These are phyloP conservation scores for Alternaria infectoria DNA, from an alignment of 2,329 filamentous ascomycete genomes.

Conservation along the genomic window DNA sequence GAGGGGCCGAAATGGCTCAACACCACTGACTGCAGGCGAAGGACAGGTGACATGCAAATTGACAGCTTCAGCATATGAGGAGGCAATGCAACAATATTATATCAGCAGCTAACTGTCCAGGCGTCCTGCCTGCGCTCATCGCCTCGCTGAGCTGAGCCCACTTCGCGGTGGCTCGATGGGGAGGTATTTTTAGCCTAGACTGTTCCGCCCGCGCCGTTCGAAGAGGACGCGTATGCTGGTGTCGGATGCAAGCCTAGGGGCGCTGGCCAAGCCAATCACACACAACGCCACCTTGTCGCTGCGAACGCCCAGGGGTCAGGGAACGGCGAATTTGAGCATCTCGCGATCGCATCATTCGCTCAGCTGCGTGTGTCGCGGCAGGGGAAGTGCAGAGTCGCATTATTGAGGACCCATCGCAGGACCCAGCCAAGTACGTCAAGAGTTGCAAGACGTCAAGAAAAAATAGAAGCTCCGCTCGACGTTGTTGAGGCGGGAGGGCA, in stretches of 20 bases:
- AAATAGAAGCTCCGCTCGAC: conserved; percentile 1
- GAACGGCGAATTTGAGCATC: conserved; percentile 6
- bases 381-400: neutral
- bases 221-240: conserved; percentile 15
- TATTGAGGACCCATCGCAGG: neutral
- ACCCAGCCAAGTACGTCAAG: neutral
- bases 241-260: conserved; percentile 5
- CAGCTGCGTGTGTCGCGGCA: conserved; percentile 2
- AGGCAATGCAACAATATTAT: conserved; percentile 6
- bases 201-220: neutral
- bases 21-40: neutral
- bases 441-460: conserved; percentile 4
- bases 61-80: neutral
- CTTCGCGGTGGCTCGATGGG: neutral
- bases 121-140: neutral
- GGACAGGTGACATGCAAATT: neutral
- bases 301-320: conserved; percentile 14
- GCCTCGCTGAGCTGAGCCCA: conserved; percentile 3
- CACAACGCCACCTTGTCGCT: neutral
- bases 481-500: conserved; percentile 10
- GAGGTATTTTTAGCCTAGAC: neutral
- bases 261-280: conserved; percentile 2
- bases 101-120: neutral
- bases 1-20: conserved; percentile 8
- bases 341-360: neutral